Conservation (phyloP, 2,329 filamentous ascomycete genomes). For the Beauveria bassiana region DNA sequence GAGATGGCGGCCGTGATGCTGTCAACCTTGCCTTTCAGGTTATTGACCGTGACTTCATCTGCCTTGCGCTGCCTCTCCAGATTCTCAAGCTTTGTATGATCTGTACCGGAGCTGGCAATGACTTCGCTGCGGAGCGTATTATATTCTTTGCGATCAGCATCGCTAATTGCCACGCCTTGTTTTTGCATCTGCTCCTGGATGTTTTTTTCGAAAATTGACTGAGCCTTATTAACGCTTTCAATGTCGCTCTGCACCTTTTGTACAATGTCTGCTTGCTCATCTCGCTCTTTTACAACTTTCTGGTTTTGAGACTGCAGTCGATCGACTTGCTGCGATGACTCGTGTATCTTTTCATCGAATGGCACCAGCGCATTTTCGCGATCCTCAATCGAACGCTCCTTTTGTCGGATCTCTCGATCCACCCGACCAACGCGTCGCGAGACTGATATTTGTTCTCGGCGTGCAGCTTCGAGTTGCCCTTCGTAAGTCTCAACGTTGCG, state of each 20-base stretch:
- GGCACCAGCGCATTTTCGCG: slow-evolving; percentile 80
- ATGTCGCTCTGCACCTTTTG: slow-evolving; percentile 75
- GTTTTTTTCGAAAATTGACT: slow-evolving; percentile 79
- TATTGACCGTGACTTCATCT: slow-evolving; percentile 84
- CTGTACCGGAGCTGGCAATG: slow-evolving; percentile 69
- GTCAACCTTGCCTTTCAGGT: slow-evolving; percentile 81
- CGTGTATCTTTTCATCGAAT: slow-evolving; percentile 82
- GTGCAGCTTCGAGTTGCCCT: slow-evolving; percentile 68
- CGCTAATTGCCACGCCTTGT: slow-evolving; percentile 77
- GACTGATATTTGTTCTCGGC: slow-evolving; percentile 72
- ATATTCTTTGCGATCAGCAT: slow-evolving; percentile 83
- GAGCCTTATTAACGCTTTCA: slow-evolving; percentile 78
- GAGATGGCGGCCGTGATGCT: slow-evolving; percentile 64
- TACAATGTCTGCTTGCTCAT: slow-evolving; percentile 60
- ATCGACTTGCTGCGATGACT: slow-evolving; percentile 64
- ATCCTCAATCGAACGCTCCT: slow-evolving; percentile 81
- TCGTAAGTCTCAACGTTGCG: slow-evolving; percentile 84
- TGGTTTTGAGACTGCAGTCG: slow-evolving; percentile 60
- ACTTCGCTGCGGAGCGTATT: slow-evolving; percentile 77
- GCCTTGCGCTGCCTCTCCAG: slow-evolving; percentile 84
- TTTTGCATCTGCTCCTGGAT: slow-evolving; percentile 79
- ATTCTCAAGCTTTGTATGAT: slow-evolving; percentile 77
- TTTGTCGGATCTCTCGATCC: slow-evolving; percentile 78
- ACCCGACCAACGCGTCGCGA: slow-evolving; percentile 69
- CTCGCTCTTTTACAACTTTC: slow-evolving; percentile 67